Base-by-base conservation (phyloP, 2,329 filamentous ascomycete genomes). In the Paecilomyces dactylethromorphus region DNA sequence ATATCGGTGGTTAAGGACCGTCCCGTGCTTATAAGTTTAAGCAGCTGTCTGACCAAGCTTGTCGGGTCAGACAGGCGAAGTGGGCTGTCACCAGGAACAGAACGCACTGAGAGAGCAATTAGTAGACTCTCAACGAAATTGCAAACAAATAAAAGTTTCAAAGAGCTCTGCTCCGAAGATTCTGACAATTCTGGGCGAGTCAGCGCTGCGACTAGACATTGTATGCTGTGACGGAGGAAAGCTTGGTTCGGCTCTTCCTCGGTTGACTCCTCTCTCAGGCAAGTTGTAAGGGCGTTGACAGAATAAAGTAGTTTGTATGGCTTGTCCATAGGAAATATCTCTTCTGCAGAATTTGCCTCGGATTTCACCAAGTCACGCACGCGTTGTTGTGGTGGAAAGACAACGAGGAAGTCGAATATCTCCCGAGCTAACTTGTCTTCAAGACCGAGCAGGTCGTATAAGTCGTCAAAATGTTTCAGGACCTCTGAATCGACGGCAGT, bases 371-470 rank as follows among this genome's bases (percentile, higher is more conserved):
- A 78, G 26, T 81, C 77, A 24, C 88, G 71, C 33, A 90, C 79
- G 56, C 82, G 81, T 49, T 84, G 81, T 64, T 91, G 85, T 0
- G 86, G 84, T 1, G 90, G 88, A 58, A 94, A 86, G 18, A 84
- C 83, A 57, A 84, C 77, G 39, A 93, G 79, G 63, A 93, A 91
- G 54, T 83, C 78, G 69, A 87, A 90, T 11, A 92, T 87, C 84
- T 90, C 86, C 68, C 83, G 79, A 6, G 89, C 86, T 50, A 91
- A 77, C 55, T 78, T 80, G 59, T 92, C 87, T 52, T 90, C 84
- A 76, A 92, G 83, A 63, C 86, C 85, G 57, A 97, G 80, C 67
- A 93, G 89, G 51, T 85, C 83, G 81, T 94, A 96, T 24, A 99
- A 76, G 61, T 93, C 87, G 57, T 90, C 83, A 67, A 96, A 96